A percentile compares a stretch with the other conserved stretches of the same genome.
Conservation (phyloP, 441 rosid genomes). For the Macaranga tanarius region DNA sequence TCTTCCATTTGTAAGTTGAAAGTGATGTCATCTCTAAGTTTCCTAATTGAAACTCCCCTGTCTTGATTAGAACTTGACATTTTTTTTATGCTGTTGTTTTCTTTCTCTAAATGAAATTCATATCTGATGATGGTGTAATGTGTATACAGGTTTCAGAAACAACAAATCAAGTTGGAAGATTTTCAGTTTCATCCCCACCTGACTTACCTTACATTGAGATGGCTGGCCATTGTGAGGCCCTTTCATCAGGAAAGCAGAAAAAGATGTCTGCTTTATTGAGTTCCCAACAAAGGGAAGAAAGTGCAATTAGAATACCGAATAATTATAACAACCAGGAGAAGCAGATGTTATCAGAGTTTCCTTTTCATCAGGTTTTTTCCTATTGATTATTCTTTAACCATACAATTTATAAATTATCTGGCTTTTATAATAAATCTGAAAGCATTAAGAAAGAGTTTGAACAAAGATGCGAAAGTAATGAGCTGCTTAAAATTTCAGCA, state of each 20-base stretch:
- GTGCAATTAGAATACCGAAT: slow-evolving; percentile 21
- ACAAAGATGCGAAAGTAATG: slow-evolving; percentile 3
- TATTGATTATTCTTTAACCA: slow-evolving; percentile 8
- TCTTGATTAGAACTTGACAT: neutral
- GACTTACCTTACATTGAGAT: slow-evolving; percentile 74
- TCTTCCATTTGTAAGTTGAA: neutral
- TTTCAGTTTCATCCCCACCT: slow-evolving; percentile 57
- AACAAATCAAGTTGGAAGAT: slow-evolving; percentile 65
- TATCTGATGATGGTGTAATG: slow-evolving; percentile 1
- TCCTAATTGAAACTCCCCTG: neutral
- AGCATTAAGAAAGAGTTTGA: neutral
- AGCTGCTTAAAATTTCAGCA: neutral
- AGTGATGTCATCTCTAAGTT: neutral
- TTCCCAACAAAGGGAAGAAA: slow-evolving; percentile 42
- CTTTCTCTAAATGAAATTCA: neutral
- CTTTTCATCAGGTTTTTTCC: slow-evolving; percentile 22
- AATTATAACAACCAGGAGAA: slow-evolving; percentile 23
- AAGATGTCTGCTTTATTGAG: slow-evolving; percentile 67
- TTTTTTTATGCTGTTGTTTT: neutral
- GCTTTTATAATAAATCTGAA: neutral
- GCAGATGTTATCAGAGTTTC: slow-evolving; percentile 20
- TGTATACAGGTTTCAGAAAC: slow-evolving; percentile 61
- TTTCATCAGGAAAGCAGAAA: slow-evolving; percentile 74
- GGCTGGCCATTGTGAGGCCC: slow-evolving; percentile 86
- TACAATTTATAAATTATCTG: neutral